Evolutionary conservation across 768 basidiomycete genomes (phyloP), one percentile per base, ranked within the genome.

Genomic region (Termitomyces sp.): DNA sequence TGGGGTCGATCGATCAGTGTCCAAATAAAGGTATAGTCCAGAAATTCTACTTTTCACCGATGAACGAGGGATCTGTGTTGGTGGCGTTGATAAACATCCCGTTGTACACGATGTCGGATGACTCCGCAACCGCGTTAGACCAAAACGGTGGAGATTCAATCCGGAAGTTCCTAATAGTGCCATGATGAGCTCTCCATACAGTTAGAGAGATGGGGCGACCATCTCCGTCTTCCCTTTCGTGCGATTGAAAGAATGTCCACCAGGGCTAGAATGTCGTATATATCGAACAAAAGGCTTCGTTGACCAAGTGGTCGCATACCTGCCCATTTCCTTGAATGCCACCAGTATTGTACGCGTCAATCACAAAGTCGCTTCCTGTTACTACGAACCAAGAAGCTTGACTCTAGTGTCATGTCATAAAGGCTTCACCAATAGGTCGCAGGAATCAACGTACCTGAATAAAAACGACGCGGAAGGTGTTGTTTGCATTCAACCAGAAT

Each of bases 331-430:
- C 83, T 63, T 79, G 71, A 50, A 85, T 80, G 2, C 82, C 82
- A 28, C 83, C 83, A 1, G 70, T 72, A 61, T 75, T 74, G 63
- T 84, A 79, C 2, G 76, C 83, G 63, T 84, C 78, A 58, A 84
- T 74, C 15, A 70, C 70, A 56, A 84, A 84, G 68, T 83, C 74
- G 31, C 68, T 68, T 3, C 82, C 83, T 3, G 81, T 81, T 37
- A 85, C 70, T 50, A 84, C 78, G 61, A 85, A 85, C 81, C 82
- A 84, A 6, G 83, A 84, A 1, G 83, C 80, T 71, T 85, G 84
- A 60, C 70, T 77, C 80, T 84, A 51, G 15, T 43, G 11, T 2
- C 21, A 40, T 41, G 19, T 54, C 8, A 43, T 0, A 31, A 23
- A 23, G 23, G 1, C 0, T n/a, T 33, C 33, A 52, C 3, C 46